Conservation (phyloP, 169 alveolate species). For the Theileria orientalis region DNA sequence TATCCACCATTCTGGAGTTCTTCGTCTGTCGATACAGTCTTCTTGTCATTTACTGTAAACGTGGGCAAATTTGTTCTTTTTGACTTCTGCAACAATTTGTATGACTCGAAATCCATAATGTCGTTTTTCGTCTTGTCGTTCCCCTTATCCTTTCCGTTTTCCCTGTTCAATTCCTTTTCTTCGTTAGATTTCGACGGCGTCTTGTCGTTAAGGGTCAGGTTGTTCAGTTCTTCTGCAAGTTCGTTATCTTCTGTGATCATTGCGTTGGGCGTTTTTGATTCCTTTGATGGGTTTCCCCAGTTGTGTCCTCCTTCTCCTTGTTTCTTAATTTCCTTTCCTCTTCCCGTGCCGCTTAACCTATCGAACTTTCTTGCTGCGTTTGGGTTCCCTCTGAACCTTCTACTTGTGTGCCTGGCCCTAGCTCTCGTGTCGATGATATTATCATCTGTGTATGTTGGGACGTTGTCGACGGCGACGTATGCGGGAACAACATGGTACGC, state of each 20-base stretch:
- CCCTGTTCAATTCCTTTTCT: background rate
- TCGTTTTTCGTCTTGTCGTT: background rate
- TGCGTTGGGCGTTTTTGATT: background rate
- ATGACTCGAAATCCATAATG: constrained; percentile 17
- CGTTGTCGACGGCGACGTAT: background rate
- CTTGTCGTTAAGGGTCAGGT: constrained; percentile 9
- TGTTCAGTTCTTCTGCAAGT: background rate
- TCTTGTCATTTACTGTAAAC: background rate
- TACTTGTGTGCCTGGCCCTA: background rate
- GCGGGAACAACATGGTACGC: too few relatives aligned
- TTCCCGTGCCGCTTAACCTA: constrained; percentile 33
- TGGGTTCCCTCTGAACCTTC: constrained; percentile 8
- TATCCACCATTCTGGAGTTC: constrained; percentile 27
- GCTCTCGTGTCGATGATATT: constrained; percentile 12
- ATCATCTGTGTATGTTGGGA: constrained; percentile 10
- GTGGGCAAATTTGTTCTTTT: constrained; percentile 18
- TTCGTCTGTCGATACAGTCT: constrained; percentile 9
- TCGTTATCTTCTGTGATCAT: background rate
- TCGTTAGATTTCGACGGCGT: background rate
- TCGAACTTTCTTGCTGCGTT: constrained; percentile 25
- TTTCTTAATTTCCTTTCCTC: constrained; percentile 39
- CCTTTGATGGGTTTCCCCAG: constrained; percentile 38
- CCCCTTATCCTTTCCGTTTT: background rate
- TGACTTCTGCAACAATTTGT: constrained; percentile 4
- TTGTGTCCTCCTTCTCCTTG: constrained; percentile 54